These are phyloP conservation scores for Candida buenavistaensis DNA, from an alignment of 1,139 yeast species.

Conservation along the genomic window DNA sequence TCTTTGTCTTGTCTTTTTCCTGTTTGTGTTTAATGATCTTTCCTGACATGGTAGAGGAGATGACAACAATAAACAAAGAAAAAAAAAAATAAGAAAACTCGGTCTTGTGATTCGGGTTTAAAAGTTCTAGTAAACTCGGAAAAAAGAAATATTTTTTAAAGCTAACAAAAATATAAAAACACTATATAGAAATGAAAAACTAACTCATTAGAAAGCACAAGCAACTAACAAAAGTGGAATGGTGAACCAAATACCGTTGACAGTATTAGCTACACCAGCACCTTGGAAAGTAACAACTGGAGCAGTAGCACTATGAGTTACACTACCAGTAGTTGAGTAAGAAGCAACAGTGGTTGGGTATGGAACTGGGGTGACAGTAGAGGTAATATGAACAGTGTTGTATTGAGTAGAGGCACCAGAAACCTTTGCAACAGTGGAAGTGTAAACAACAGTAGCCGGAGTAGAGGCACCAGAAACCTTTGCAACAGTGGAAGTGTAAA, in stretches of 20 bases:
- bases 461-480: no score
- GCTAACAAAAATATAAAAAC: background rate
- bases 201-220: constrained; percentile 11
- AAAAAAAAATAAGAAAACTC: no score
- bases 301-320: constrained; percentile 6
- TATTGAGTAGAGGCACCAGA: constrained; percentile 3
- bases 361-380: constrained; percentile 11
- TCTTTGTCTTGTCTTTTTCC: background rate
- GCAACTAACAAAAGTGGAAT: constrained; percentile 13
- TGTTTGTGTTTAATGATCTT: constrained; percentile 2
- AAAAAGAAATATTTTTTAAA: no score
- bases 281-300: constrained; percentile 14
- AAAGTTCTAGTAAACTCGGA: no score
- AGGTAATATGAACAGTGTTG: constrained; percentile 10
- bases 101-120: no score
- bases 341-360: constrained; percentile 8
- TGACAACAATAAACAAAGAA: no score
- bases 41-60: no score
- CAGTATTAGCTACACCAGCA: constrained; percentile 10
- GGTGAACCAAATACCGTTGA: constrained; percentile 12
- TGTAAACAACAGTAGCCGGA: constrained; percentile 5
- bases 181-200: background rate
- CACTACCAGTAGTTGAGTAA: constrained; percentile 3
- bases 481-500: no score
- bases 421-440: constrained; percentile 5